Conservation (phyloP, 2,329 filamentous ascomycete species). For the Pyrenochaeta sp. region DNA sequence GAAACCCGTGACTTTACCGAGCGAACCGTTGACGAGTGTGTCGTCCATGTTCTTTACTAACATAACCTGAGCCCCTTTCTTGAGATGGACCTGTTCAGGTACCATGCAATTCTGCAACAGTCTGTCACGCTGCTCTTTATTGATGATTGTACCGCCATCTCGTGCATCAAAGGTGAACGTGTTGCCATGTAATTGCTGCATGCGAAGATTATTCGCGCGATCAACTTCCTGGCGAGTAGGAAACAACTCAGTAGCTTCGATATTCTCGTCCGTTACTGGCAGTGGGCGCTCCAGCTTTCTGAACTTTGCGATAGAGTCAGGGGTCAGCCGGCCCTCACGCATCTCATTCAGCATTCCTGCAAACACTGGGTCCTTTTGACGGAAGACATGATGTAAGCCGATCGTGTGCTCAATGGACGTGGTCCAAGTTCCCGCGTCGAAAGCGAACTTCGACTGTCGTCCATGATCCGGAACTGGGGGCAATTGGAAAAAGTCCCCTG, state of each 20-base stretch:
- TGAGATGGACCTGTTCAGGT: conserved; percentile 79
- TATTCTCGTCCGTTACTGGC: conserved; percentile 71
- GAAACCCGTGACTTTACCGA: conserved; percentile 85
- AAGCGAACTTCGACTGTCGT: conserved; percentile 84
- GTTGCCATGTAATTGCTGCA: conserved; percentile 75
- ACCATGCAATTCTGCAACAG: conserved; percentile 93
- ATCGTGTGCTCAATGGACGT: conserved; percentile 96
- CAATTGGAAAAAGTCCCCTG: conserved; percentile 96
- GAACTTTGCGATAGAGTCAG: conserved; percentile 80
- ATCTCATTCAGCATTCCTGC: conserved; percentile 98
- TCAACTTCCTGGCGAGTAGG: conserved; percentile 92
- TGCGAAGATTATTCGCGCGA: conserved; percentile 77
- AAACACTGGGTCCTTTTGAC: conserved; percentile 90
- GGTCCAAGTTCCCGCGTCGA: conserved; percentile 90
- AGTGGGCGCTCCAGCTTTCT: conserved; percentile 72
- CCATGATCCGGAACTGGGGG: conserved; percentile 87
- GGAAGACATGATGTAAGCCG: conserved; percentile 92
- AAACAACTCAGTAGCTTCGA: conserved; percentile 90
- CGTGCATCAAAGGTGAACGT: conserved; percentile 73
- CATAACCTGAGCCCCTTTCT: conserved; percentile 96
- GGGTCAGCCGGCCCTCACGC: conserved; percentile 83
- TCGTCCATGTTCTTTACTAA: conserved; percentile 99
- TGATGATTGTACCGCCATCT: conserved; percentile 75
- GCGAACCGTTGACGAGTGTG: conserved; percentile 88
- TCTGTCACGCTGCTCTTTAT: conserved; percentile 75